Base-by-base conservation (phyloP, 2,329 filamentous ascomycete genomes). In the Colletotrichum tabaci region DNA sequence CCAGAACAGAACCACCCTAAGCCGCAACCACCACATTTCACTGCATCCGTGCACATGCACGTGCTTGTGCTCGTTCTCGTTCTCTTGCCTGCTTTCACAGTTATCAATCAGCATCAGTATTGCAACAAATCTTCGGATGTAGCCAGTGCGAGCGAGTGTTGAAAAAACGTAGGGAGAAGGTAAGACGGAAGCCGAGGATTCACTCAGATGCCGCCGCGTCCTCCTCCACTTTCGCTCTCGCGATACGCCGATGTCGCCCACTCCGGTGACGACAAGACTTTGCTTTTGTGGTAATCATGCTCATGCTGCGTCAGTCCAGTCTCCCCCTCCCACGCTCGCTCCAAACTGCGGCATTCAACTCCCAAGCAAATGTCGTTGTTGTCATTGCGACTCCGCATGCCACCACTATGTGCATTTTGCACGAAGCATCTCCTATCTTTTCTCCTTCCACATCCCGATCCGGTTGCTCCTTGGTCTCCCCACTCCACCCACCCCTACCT, bases 401-500 rank as follows among this genome's bases (percentile, higher is more conserved):
- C 44, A 47, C 44, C 10, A 18, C 44, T n/a, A 10, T n/a, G 18
- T 47, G 8, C n/a, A 3, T 53, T 4, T 26, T 15, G 23, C 23
- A 18, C 26, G 26, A 13, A 23, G 62, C 49, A 66, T 66, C 61
- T 67, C 68, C 30, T 52, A 50, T 71, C 68, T 63, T 71, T 58
- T 58, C 64, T 63, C 68, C 64, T 71, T 71, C 58, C 65, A 68
- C 65, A 52, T 63, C 44, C 68, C 64, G 64, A 63, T 49, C 57
- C 64, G 63, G 1, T 30, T 30, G 30, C 57, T 62, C 67, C 47
- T 23, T 35, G n/a, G 21, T n/a, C 21, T 26, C 26, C 26, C 26
- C 12, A 44, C 30, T 26, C 55, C 53, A 66, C 61, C 63, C 26
- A 35, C 40, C 44, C 61, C 18, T 35, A 16, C 12, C 30, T 35